A percentile compares a stretch with the other conserved stretches of the same genome.
These are phyloP conservation scores for Phytophthora pseudosyringae DNA, from an alignment of 352 stramenopile species.

Conservation along the genomic window DNA sequence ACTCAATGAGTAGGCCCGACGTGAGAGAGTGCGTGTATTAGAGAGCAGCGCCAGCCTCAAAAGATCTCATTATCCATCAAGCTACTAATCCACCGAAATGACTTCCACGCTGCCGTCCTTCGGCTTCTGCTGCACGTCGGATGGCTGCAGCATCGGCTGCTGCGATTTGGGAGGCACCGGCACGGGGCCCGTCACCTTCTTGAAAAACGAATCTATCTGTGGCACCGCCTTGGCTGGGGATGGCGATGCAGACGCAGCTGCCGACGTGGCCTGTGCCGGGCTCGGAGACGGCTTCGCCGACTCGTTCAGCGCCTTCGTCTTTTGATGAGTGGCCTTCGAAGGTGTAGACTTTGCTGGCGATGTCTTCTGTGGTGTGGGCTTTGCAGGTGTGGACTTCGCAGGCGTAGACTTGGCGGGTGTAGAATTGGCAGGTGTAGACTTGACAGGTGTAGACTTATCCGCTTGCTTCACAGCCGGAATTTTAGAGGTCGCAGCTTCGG, in stretches of 20 bases:
- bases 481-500: neutral
- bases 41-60: neutral
- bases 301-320: constrained; percentile 17
- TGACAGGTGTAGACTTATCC: constrained; percentile 12
- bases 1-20: neutral
- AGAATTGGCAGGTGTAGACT: neutral
- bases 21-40: neutral
- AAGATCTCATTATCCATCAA: constrained; percentile 10
- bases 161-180: constrained; percentile 7
- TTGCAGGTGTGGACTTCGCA: neutral
- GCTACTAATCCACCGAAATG: constrained; percentile 34
- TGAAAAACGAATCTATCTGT: constrained; percentile 45
- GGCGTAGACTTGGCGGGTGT: constrained; percentile 6
- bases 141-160: neutral
- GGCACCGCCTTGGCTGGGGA: constrained; percentile 26
- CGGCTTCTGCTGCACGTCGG: constrained; percentile 16
- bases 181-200: constrained; percentile 25
- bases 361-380: constrained; percentile 1
- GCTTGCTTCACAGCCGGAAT: neutral
- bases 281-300: constrained; percentile 14
- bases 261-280: constrained; percentile 2
- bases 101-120: constrained; percentile 25
- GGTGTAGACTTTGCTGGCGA: neutral
- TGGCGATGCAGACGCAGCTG: constrained; percentile 10
- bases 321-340: constrained; percentile 10